phyloP scores from a whole-genome alignment of 345 rosid genomes.

The Gossypium arboreum region DNA sequence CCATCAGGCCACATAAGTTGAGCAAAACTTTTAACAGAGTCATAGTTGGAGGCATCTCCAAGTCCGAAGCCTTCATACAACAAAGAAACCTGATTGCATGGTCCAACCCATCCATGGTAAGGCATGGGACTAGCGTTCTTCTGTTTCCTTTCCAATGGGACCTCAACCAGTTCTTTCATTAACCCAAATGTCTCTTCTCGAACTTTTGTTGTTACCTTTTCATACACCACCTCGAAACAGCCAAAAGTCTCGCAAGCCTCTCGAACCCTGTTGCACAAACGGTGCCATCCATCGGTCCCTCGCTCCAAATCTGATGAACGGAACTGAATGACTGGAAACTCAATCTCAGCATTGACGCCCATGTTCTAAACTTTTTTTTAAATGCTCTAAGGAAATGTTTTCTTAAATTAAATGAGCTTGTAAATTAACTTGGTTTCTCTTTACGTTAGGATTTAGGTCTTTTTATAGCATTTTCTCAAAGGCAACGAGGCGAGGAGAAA shows the following conservation, averaged over 20 bases:
- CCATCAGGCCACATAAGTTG: conserved; percentile 16
- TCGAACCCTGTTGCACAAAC: background rate
- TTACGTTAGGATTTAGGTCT: background rate
- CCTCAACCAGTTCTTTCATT: background rate
- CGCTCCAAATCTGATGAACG: background rate
- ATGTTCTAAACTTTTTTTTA: background rate
- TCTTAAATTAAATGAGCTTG: background rate
- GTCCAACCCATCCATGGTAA: conserved; percentile 14
- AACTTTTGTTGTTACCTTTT: background rate
- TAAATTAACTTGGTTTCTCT: background rate
- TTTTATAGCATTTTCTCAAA: background rate
- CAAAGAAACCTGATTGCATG: background rate
- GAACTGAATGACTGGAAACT: background rate
- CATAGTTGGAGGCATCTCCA: conserved; percentile 16
- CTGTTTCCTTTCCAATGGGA: conserved; percentile 9
- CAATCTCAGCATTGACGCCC: background rate
- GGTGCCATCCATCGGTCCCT: background rate
- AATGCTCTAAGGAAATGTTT: background rate
- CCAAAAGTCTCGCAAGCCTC: conserved; percentile 10
- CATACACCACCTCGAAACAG: conserved; percentile 15
- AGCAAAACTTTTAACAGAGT: conserved; percentile 1
- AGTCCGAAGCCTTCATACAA: conserved; percentile 21
- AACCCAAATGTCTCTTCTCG: background rate
- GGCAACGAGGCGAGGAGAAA: background rate
- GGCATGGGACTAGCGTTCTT: conserved; percentile 14